Evolutionary conservation across 2,329 filamentous ascomycete genomes (phyloP).

Genomic region (Cucurbitaria berberidis): DNA sequence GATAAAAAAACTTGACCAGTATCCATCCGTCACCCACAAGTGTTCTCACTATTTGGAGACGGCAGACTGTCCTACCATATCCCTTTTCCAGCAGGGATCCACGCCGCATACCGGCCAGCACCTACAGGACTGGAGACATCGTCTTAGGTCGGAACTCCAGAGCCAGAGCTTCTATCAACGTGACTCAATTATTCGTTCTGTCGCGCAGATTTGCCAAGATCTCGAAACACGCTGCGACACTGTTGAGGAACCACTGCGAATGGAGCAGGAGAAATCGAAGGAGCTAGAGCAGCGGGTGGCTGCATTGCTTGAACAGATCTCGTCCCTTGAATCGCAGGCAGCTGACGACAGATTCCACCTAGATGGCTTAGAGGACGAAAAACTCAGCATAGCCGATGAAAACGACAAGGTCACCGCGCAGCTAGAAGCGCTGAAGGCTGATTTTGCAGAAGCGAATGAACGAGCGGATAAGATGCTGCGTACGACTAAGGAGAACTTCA

Average conservation of each 20-base stretch:
- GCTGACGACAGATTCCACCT: constrained; percentile 38
- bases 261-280: constrained; percentile 49
- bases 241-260: constrained; percentile 60
- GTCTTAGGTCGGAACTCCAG: constrained; percentile 53
- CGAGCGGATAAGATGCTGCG: constrained; percentile 39
- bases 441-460: constrained; percentile 48
- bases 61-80: constrained; percentile 18
- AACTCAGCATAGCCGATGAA: constrained; percentile 45
- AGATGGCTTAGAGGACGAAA: constrained; percentile 46
- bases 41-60: constrained; percentile 25
- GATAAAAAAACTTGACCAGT: constrained; percentile 35
- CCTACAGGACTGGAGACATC: constrained; percentile 57
- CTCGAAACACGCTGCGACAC: constrained; percentile 63
- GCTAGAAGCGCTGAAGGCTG: constrained; percentile 40
- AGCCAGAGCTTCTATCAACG: constrained; percentile 50
- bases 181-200: constrained; percentile 55
- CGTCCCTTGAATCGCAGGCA: constrained; percentile 37
- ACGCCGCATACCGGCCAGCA: constrained; percentile 44
- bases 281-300: constrained; percentile 42
- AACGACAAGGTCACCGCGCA: constrained; percentile 39
- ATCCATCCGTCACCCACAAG: constrained; percentile 7
- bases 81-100: constrained; percentile 47
- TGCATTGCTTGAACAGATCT: constrained; percentile 44
- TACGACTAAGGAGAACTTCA: constrained; percentile 27
- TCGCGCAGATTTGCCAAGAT: constrained; percentile 62